Evolutionary conservation across 257 asterid species (phyloP).

Genomic region (Datura wrightii): DNA sequence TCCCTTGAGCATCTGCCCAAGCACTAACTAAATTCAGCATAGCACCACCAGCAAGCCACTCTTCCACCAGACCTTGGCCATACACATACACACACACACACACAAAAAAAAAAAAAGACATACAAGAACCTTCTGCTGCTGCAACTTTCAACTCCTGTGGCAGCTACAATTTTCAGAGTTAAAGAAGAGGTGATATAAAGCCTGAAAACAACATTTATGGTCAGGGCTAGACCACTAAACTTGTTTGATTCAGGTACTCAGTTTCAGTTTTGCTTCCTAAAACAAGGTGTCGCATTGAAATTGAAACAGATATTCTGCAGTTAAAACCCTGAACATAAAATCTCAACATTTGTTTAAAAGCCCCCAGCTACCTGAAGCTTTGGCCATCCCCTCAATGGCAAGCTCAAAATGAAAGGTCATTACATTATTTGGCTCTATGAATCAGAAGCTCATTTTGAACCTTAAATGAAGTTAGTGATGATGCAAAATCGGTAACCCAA

Average conservation of each 20-base stretch:
- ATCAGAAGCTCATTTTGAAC: background rate
- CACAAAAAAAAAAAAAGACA: background rate
- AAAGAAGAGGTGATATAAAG: background rate
- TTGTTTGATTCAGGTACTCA: background rate
- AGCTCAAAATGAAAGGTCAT: background rate
- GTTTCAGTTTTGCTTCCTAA: background rate
- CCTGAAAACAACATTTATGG: background rate
- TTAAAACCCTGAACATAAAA: background rate
- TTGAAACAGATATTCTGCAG: background rate
- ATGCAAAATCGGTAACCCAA: background rate
- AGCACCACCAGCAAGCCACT: background rate
- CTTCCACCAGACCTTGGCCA: background rate
- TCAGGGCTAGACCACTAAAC: background rate
- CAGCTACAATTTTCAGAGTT: background rate
- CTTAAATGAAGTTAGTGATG: background rate
- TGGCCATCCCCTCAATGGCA: constrained; percentile 1
- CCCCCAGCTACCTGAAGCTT: constrained; percentile 10
- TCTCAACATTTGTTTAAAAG: background rate
- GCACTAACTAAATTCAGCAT: background rate
- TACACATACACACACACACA: background rate
- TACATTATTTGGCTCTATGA: background rate
- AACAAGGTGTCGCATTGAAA: background rate
- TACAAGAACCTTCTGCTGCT: background rate
- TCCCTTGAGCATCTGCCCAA: background rate
- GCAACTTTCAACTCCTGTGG: background rate